phyloP scores from a whole-genome alignment of 2,329 filamentous ascomycete genomes.

The Xylaria sp. region DNA sequence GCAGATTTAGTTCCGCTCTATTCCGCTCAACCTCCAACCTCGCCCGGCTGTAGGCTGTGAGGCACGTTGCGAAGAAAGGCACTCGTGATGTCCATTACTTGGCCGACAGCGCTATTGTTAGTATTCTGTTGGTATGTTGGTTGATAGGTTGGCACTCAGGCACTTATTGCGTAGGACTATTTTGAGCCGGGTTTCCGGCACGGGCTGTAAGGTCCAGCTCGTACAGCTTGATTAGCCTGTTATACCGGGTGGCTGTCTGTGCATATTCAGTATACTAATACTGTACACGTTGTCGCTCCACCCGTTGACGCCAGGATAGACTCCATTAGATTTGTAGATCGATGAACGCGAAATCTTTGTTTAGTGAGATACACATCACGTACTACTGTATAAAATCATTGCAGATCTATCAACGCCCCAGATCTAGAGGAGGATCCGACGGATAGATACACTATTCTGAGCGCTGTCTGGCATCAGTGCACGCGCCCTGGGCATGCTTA shows the following conservation, averaged over 20 bases:
- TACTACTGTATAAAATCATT: constrained; percentile 3
- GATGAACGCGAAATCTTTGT: constrained; percentile 12
- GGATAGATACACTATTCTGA: too few species aligned
- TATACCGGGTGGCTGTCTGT: not conserved
- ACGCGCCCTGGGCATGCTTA: too few species aligned
- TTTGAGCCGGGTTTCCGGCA: constrained; percentile 1
- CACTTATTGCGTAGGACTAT: not conserved
- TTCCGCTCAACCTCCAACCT: constrained; percentile 1
- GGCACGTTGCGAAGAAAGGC: not conserved
- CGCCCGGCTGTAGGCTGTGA: not conserved
- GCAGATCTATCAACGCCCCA: not conserved
- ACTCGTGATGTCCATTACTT: not conserved
- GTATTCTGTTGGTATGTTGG: not conserved
- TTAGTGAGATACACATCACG: constrained; percentile 19
- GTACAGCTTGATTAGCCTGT: not conserved
- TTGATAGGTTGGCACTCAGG: not conserved
- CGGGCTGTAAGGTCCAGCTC: not conserved
- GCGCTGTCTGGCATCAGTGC: too few species aligned
- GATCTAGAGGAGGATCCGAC: not conserved
- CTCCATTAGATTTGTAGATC: constrained; percentile 13
- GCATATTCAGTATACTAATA: not conserved
- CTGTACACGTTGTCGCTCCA: constrained; percentile 15
- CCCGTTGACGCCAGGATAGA: constrained; percentile 3
- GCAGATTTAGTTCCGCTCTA: not conserved
- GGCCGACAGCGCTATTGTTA: not conserved